Percentiles rank a stretch among this genome's conserved stretches.
These are phyloP conservation scores for Cladosporium sp. DNA, from an alignment of 2,329 filamentous ascomycete species.

Conservation along the genomic window DNA sequence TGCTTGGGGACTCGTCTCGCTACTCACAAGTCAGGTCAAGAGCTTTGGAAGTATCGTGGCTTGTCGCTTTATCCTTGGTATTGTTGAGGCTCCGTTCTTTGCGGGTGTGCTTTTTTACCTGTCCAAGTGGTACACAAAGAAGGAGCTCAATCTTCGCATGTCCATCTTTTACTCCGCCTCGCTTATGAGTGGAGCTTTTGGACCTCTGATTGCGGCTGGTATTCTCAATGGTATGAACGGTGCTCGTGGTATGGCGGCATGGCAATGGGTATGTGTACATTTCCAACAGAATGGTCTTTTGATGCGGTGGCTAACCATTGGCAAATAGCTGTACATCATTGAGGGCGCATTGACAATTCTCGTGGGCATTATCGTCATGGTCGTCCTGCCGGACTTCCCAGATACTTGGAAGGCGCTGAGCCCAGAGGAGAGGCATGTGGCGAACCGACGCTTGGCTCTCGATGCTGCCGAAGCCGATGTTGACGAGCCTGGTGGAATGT, in stretches of 20 bases:
- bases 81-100: slow-evolving; percentile 42
- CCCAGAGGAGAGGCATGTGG: slow-evolving; percentile 49
- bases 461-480: slow-evolving; percentile 48
- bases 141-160: slow-evolving; percentile 48
- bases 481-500: slow-evolving; percentile 45
- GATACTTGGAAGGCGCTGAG: slow-evolving; percentile 49
- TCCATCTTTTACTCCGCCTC: slow-evolving; percentile 50
- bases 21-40: slow-evolving; percentile 30
- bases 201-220: slow-evolving; percentile 51
- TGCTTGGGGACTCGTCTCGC: slow-evolving; percentile 33
- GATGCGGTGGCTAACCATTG: slow-evolving; percentile 34
- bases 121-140: slow-evolving; percentile 47
- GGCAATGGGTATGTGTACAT: slow-evolving; percentile 34
- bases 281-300: not conserved
- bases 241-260: slow-evolving; percentile 53
- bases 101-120: slow-evolving; percentile 46
- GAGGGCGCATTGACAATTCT: slow-evolving; percentile 56
- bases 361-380: slow-evolving; percentile 50
- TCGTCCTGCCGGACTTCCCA: slow-evolving; percentile 51
- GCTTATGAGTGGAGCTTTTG: slow-evolving; percentile 49
- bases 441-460: slow-evolving; percentile 46
- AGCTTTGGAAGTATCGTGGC: slow-evolving; percentile 34
- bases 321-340: slow-evolving; percentile 35
- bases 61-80: slow-evolving; percentile 36
- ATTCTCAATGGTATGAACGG: slow-evolving; percentile 63